phyloP scores from a whole-genome alignment of 306 rosid species.

The Astragalus membranaceus region DNA sequence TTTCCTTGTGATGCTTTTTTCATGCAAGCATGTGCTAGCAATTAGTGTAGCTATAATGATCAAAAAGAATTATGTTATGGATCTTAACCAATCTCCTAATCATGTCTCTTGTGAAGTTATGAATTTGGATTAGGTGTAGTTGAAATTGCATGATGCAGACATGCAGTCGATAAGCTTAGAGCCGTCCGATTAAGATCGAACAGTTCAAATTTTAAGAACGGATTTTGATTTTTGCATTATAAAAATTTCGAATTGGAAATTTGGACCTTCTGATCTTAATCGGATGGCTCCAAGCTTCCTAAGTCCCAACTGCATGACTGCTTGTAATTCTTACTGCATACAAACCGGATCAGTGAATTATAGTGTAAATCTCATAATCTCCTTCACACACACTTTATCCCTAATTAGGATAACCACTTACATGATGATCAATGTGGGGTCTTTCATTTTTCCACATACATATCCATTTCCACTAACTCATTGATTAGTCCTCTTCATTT shows the following conservation, averaged over 20 bases:
- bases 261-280: no score
- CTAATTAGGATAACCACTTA: background rate
- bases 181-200: no score
- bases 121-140: no score
- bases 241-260: no score
- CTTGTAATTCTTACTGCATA: no score
- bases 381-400: background rate
- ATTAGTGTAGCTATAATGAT: constrained; percentile 41
- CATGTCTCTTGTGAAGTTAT: constrained; percentile 24
- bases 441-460: constrained; percentile 16
- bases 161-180: no score
- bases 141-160: no score
- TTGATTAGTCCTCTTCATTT: constrained; percentile 10
- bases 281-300: no score
- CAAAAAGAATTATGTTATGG: constrained; percentile 25
- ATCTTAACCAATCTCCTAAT: constrained; percentile 30
- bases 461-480: background rate
- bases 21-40: constrained; percentile 66
- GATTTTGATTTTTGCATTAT: no score
- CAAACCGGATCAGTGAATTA: background rate
- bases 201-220: no score
- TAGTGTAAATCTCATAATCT: constrained; percentile 9
- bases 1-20: constrained; percentile 17
- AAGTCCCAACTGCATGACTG: no score
- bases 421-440: constrained; percentile 24